These are phyloP conservation scores for Pseudopyricularia javanii DNA, from an alignment of 2,329 filamentous ascomycete genomes.

Conservation along the genomic window DNA sequence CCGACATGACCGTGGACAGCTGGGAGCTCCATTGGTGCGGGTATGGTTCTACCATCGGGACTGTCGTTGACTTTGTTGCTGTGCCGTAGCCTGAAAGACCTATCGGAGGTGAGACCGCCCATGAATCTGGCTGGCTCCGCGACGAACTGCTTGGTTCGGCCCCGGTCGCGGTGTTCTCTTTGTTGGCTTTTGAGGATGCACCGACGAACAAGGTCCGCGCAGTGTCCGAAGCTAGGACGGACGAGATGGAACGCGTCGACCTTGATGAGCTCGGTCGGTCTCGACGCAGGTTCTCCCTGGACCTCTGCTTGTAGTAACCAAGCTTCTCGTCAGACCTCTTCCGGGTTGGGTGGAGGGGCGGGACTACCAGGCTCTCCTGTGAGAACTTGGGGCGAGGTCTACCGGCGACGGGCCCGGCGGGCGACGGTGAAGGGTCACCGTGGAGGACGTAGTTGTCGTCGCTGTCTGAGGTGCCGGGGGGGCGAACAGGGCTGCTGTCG, in stretches of 20 bases:
- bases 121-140: constrained; percentile 1
- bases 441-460: constrained; percentile 43
- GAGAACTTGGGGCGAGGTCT: constrained; percentile 36
- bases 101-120: constrained; percentile 1
- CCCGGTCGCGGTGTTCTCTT: neutral
- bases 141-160: neutral
- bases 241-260: constrained; percentile 39
- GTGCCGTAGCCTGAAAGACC: neutral
- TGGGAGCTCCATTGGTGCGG: constrained; percentile 52
- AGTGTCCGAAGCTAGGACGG: constrained; percentile 37
- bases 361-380: constrained; percentile 47
- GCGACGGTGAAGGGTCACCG: constrained; percentile 27
- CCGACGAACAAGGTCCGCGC: constrained; percentile 22
- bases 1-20: constrained; percentile 51
- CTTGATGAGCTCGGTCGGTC: constrained; percentile 22
- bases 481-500: constrained; percentile 16
- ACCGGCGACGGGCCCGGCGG: constrained; percentile 23
- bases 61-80: constrained; percentile 10
- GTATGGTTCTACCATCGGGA: constrained; percentile 33
- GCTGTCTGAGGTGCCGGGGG: constrained; percentile 23
- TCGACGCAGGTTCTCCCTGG: constrained; percentile 36
- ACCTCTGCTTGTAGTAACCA: constrained; percentile 34
- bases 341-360: constrained; percentile 37
- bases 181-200: constrained; percentile 13
- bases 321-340: constrained; percentile 35